Evolutionary conservation across 2,329 filamentous ascomycete genomes (phyloP).

Genomic region (Diaporthe sp.): DNA sequence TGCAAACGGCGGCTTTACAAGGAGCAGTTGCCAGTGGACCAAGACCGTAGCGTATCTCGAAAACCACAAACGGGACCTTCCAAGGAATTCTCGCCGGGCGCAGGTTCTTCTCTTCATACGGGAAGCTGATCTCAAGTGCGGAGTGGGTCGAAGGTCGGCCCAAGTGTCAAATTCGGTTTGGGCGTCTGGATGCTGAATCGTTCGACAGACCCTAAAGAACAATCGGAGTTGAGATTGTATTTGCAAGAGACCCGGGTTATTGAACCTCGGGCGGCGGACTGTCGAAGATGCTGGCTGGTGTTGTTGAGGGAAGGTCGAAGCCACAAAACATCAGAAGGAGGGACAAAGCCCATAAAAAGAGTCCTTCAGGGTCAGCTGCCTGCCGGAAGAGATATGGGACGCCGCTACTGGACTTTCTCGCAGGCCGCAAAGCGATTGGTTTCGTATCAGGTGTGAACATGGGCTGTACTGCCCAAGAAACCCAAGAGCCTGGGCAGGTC

Average conservation of each 20-base stretch:
- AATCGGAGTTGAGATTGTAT: not conserved
- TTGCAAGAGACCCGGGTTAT: not conserved
- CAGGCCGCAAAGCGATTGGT: not conserved
- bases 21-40: too few relatives aligned
- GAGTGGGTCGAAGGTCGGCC: too few relatives aligned
- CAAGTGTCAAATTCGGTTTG: not conserved
- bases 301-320: not conserved
- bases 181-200: not conserved
- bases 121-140: not conserved
- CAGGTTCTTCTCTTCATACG: too few relatives aligned
- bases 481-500: not conserved
- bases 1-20: not conserved
- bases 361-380: not conserved
- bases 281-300: not conserved
- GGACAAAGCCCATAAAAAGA: not conserved
- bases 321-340: not conserved
- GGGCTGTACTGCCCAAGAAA: not conserved
- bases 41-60: not conserved
- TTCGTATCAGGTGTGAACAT: not conserved
- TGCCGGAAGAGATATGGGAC: not conserved
- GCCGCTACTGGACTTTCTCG: not conserved
- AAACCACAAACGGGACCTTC: not conserved
- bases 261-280: not conserved
- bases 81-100: not conserved
- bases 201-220: too few relatives aligned